Percentiles rank a stretch among this genome's conserved stretches.
Evolutionary conservation across 257 asterid genomes (phyloP).

Genomic region (Solanum dulcamara): DNA sequence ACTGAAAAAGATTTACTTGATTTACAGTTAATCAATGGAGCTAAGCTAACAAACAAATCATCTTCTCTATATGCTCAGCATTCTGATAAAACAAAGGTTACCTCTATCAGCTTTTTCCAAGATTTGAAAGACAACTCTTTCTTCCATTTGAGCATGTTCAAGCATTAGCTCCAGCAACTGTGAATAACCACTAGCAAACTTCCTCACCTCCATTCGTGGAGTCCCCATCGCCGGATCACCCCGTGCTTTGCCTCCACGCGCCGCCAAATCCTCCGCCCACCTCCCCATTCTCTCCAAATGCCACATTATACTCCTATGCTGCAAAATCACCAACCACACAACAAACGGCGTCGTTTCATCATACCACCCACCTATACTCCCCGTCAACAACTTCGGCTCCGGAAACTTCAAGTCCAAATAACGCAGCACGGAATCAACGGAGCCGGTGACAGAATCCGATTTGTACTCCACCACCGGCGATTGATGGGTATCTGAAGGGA

Average conservation of each 20-base stretch:
- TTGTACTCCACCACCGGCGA: constrained; percentile 51
- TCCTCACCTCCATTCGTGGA: constrained; percentile 85
- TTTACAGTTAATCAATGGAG: not conserved
- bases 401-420: constrained; percentile 81
- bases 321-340: constrained; percentile 83
- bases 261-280: constrained; percentile 84
- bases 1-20: not conserved
- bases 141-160: constrained; percentile 99
- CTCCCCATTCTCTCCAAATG: constrained; percentile 86
- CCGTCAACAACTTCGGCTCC: constrained; percentile 42
- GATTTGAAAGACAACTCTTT: constrained; percentile 75
- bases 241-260: constrained; percentile 65
- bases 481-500: constrained; percentile 46
- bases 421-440: constrained; percentile 50
- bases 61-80: not conserved
- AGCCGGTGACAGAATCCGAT: constrained; percentile 72
- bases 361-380: constrained; percentile 46
- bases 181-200: constrained; percentile 60
- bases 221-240: constrained; percentile 94
- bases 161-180: constrained; percentile 67
- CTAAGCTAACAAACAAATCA: not conserved
- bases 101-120: constrained; percentile 93
- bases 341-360: constrained; percentile 77
- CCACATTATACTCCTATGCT: constrained; percentile 82
- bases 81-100: not conserved